These are phyloP conservation scores for Cutaneotrichosporon sp. DNA, from an alignment of 1,284 basidiomycete genomes.

Conservation along the genomic window DNA sequence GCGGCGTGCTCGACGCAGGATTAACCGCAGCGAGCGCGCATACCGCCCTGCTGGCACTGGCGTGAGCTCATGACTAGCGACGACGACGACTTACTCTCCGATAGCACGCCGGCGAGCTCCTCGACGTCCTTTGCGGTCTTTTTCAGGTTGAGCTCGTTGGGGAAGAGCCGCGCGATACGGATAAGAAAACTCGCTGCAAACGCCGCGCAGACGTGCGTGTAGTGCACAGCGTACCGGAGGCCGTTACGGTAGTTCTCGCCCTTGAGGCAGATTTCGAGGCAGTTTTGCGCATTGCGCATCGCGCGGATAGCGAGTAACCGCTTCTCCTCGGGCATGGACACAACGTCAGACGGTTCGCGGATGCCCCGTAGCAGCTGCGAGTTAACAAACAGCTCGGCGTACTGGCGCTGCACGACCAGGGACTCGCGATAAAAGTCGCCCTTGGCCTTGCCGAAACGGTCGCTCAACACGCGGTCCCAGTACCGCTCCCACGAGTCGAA, in stretches of 20 bases:
- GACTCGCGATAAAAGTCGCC: slow-evolving; percentile 47
- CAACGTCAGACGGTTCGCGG: slow-evolving; percentile 43
- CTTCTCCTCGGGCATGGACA: slow-evolving; percentile 45
- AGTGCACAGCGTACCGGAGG: slow-evolving; percentile 65
- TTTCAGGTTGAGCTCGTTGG: slow-evolving; percentile 70
- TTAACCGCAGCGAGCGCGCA: slow-evolving; percentile 75
- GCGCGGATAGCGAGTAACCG: slow-evolving; percentile 44
- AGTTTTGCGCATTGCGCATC: slow-evolving; percentile 47
- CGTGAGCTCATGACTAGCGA: slow-evolving; percentile 1
- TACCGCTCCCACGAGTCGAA: slow-evolving; percentile 49
- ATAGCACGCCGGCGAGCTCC: slow-evolving; percentile 65
- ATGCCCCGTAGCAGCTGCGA: slow-evolving; percentile 47
- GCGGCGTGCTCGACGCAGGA: slow-evolving; percentile 72
- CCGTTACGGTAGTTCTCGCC: slow-evolving; percentile 66
- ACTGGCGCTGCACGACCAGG: slow-evolving; percentile 41
- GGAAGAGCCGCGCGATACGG: slow-evolving; percentile 77
- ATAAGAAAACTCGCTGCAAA: slow-evolving; percentile 85
- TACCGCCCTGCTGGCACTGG: slow-evolving; percentile 83
- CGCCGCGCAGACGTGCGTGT: slow-evolving; percentile 71
- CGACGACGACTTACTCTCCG: slow-evolving; percentile 57
- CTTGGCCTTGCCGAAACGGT: slow-evolving; percentile 40
- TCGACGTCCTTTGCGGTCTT: slow-evolving; percentile 74
- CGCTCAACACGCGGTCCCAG: slow-evolving; percentile 46
- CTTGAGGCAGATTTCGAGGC: slow-evolving; percentile 44
- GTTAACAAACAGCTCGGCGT: slow-evolving; percentile 48